Evolutionary conservation across 805 yeast genomes (phyloP).

Genomic region (Cyberlindnera lachancei): DNA sequence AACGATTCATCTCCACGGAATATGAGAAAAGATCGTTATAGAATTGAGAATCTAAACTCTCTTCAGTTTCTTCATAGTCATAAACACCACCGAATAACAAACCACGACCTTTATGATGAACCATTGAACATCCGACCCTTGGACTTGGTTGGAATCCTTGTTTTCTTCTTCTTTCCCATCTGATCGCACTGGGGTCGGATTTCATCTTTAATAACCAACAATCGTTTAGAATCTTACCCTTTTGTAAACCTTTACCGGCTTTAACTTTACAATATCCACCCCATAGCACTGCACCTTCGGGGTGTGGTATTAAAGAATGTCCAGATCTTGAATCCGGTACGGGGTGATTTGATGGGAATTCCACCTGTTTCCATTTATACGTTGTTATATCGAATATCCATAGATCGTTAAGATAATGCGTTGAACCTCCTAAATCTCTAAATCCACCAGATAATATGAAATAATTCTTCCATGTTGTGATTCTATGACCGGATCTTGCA

Average conservation of each 20-base stretch:
- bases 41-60: constrained; percentile 75
- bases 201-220: constrained; percentile 87
- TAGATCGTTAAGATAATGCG: constrained; percentile 76
- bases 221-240: constrained; percentile 84
- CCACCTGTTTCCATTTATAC: constrained; percentile 87
- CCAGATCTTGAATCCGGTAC: constrained; percentile 92
- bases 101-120: constrained; percentile 85
- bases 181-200: constrained; percentile 57
- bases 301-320: constrained; percentile 72
- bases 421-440: constrained; percentile 76
- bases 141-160: constrained; percentile 90
- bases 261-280: constrained; percentile 95
- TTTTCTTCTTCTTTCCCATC: constrained; percentile 87
- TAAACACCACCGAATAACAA: constrained; percentile 92
- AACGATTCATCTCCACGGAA: constrained; percentile 79
- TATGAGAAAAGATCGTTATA: constrained; percentile 76
- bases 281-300: constrained; percentile 78
- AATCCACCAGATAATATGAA: constrained; percentile 87
- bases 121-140: constrained; percentile 92
- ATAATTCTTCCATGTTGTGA: constrained; percentile 88
- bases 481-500: constrained; percentile 87
- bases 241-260: constrained; percentile 79
- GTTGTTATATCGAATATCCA: constrained; percentile 91
- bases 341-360: constrained; percentile 73
- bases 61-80: constrained; percentile 94